Evolutionary conservation across 192 early-diverging fungal species (phyloP), one percentile per base, ranked within the genome.

Genomic region (Podila verticillata): DNA sequence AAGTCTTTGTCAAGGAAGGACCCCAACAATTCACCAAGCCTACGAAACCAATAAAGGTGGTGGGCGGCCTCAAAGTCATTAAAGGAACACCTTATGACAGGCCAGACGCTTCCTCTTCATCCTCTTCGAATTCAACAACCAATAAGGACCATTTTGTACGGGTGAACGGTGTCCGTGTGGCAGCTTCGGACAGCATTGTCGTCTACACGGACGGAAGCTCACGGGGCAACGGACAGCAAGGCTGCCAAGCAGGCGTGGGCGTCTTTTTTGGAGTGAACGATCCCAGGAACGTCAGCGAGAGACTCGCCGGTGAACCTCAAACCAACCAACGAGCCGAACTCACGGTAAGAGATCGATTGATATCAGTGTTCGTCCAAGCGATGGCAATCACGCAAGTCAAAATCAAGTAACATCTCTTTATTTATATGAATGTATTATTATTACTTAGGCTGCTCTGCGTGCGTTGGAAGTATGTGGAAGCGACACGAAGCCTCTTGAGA

Each of bases 201-300:
- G 85, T 94, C 12, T 96, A 95, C 82, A 97, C 95, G 0, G 96
- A 98, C 65, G 96, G 96, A 35, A 89, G 91, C 51, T 88, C 93
- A 68, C 61, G 83, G 19, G 72, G 81, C 9, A 98, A 98, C 85
- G 96, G 96, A 19, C 68, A 57, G 24, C 2, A 22, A 10, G 65
- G 70, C 5, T 95, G 93, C 5, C 69, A 78, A 7, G 97, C 94
- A 32, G 97, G 97, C 22, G 73, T 94, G 24, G 97, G 97, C 9
- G 94, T 97, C 26, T 97, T 88, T 68, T 98, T 91, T 75, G 94
- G 93, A 12, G 64, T 70, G 0, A 79, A 83, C 48, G 93, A 97
- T 82, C 82, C 91, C 5, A 87, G 91, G 51, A 94, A 94, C 73
- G 48, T 90, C 5, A 90, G 89, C 31, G 87, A 87, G 58, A 81